A percentile compares a stretch with the other conserved stretches of the same genome.
Evolutionary conservation across 495 filamentous ascomycete genomes (phyloP).

Genomic region (Venustampulla echinocandica): DNA sequence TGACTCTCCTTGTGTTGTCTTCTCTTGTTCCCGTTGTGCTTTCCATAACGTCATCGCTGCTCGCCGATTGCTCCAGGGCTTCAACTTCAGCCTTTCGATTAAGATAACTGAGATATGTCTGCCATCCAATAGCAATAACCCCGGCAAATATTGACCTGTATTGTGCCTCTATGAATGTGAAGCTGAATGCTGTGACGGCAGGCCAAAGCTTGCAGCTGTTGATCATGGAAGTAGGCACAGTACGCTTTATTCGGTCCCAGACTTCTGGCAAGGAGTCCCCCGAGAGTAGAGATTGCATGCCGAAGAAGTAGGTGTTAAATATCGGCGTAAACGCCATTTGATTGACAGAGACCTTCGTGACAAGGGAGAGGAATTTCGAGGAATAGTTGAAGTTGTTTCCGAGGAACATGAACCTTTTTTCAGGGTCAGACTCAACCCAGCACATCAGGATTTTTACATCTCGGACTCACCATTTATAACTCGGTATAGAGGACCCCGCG

Average conservation of each 20-base stretch:
- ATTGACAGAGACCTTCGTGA: slow-evolving; percentile 71
- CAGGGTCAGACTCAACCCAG: too few relatives aligned
- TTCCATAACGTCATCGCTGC: slow-evolving; percentile 6
- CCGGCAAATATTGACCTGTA: slow-evolving; percentile 74
- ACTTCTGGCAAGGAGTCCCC: slow-evolving; percentile 51
- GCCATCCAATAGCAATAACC: slow-evolving; percentile 77
- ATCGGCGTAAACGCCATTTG: slow-evolving; percentile 75
- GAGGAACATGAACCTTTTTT: slow-evolving; percentile 79
- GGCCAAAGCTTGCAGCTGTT: slow-evolving; percentile 91
- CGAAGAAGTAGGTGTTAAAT: slow-evolving; percentile 91
- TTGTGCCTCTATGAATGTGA: slow-evolving; percentile 70
- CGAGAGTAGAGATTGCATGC: slow-evolving; percentile 60
- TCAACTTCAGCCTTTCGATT: slow-evolving; percentile 64
- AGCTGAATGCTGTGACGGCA: slow-evolving; percentile 76
- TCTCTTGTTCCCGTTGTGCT: neutral
- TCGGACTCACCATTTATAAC: slow-evolving; percentile 71
- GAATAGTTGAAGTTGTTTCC: slow-evolving; percentile 72
- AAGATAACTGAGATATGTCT: slow-evolving; percentile 78
- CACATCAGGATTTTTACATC: too few relatives aligned
- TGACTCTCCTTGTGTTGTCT: neutral
- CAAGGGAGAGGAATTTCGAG: slow-evolving; percentile 58
- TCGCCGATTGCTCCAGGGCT: too few relatives aligned
- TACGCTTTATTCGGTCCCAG: slow-evolving; percentile 59
- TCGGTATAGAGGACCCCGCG: slow-evolving; percentile 59
- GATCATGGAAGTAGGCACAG: slow-evolving; percentile 64